phyloP scores from a whole-genome alignment of 805 yeast genomes.

The Yarrowia divulgata region DNA sequence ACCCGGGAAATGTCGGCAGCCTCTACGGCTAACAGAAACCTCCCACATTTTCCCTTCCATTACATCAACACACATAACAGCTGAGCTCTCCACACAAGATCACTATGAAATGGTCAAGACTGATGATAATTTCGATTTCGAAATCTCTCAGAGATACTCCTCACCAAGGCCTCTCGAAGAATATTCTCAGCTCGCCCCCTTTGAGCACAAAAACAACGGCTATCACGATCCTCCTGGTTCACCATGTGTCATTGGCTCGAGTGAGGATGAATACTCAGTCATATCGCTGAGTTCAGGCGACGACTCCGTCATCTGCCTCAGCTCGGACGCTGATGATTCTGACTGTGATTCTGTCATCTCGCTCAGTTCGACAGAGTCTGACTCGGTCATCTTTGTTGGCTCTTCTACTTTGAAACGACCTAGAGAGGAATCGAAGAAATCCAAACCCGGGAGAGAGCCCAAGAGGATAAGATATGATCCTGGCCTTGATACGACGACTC shows the following conservation, averaged over 20 bases:
- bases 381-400: background rate
- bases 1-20: background rate
- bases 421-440: background rate
- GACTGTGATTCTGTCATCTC: conserved; percentile 7
- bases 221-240: background rate
- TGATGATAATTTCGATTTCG: background rate
- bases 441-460: background rate
- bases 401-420: background rate
- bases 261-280: background rate
- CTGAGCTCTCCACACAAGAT: background rate
- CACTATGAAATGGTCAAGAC: background rate
- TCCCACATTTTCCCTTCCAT: background rate
- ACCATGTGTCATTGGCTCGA: background rate
- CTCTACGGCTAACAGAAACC: background rate
- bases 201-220: background rate
- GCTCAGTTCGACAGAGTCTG: conserved; percentile 4
- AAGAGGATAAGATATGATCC: background rate
- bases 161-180: background rate
- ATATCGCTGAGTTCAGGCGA: conserved; percentile 14
- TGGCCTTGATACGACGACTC: background rate
- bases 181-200: background rate
- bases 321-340: conserved; percentile 2
- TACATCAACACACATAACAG: background rate
- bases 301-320: conserved; percentile 5
- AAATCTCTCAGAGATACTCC: background rate